Percentiles rank a stretch among this genome's conserved stretches.
These are phyloP conservation scores for Nevesoporus exiguus DNA, from an alignment of 768 basidiomycete genomes.

Conservation along the genomic window DNA sequence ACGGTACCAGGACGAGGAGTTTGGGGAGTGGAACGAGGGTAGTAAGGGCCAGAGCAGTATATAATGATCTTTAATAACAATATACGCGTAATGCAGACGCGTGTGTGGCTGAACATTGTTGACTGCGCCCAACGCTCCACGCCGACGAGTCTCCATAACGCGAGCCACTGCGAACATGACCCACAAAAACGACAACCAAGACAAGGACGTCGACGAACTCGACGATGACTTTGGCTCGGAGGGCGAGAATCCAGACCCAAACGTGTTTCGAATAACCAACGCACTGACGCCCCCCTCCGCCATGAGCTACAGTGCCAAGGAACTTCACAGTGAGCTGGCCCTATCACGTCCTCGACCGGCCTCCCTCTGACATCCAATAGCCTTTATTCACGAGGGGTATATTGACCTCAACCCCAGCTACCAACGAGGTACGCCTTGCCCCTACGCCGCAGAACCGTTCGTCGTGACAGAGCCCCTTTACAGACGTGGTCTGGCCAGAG, in stretches of 20 bases:
- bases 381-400: constrained; percentile 60
- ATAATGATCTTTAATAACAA: background rate
- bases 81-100: background rate
- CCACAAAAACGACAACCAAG: constrained; percentile 22
- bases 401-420: constrained; percentile 73
- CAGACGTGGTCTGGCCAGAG: constrained; percentile 77
- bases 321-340: constrained; percentile 44
- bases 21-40: constrained; percentile 32
- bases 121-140: background rate
- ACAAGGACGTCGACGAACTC: constrained; percentile 47
- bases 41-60: constrained; percentile 2
- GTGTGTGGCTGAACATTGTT: constrained; percentile 19
- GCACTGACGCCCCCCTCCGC: constrained; percentile 40
- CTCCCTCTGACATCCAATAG: constrained; percentile 32
- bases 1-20: constrained; percentile 22
- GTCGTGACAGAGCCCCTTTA: background rate
- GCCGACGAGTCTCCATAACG: background rate
- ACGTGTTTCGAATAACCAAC: constrained; percentile 43
- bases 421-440: constrained; percentile 54
- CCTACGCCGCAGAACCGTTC: background rate
- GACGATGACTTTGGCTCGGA: constrained; percentile 43
- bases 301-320: constrained; percentile 40
- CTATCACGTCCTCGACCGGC: background rate
- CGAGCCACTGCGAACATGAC: constrained; percentile 14
- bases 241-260: constrained; percentile 36